These are phyloP conservation scores for Dentipellis sp. DNA, from an alignment of 768 basidiomycete species.

Conservation along the genomic window DNA sequence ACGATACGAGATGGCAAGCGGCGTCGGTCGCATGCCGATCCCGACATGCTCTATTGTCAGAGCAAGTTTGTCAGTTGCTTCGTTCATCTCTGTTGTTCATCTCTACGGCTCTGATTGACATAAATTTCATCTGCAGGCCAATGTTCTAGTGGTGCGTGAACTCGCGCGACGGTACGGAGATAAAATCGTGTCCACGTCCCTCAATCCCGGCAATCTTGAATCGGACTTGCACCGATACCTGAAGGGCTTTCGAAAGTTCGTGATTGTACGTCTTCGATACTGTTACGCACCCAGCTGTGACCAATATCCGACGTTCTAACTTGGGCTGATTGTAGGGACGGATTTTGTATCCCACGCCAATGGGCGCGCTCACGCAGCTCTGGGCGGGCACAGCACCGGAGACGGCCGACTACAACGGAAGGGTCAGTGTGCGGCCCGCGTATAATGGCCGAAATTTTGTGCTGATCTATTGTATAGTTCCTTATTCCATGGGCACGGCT, in stretches of 20 bases:
- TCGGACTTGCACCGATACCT: neutral
- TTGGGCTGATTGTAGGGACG: neutral
- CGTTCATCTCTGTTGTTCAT: neutral
- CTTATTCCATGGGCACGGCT: constrained; percentile 9
- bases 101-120: neutral
- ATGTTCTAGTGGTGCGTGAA: constrained; percentile 18
- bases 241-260: neutral
- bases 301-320: no score
- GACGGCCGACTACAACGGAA: neutral
- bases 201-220: constrained; percentile 15
- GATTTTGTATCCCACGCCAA: neutral
- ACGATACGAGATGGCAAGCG: constrained; percentile 1
- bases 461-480: constrained; percentile 3
- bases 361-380: neutral
- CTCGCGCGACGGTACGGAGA: constrained; percentile 18
- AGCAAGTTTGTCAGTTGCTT: constrained; percentile 5
- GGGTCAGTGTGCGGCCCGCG: neutral
- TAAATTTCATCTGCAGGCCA: constrained; percentile 6
- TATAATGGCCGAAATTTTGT: no score
- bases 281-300: no score
- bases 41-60: constrained; percentile 1
- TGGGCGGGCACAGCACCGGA: neutral
- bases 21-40: neutral
- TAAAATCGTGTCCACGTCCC: constrained; percentile 16
- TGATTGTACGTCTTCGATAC: neutral